Evolutionary conservation across 2,329 filamentous ascomycete species (phyloP).

Genomic region (Xylaria sp.): DNA sequence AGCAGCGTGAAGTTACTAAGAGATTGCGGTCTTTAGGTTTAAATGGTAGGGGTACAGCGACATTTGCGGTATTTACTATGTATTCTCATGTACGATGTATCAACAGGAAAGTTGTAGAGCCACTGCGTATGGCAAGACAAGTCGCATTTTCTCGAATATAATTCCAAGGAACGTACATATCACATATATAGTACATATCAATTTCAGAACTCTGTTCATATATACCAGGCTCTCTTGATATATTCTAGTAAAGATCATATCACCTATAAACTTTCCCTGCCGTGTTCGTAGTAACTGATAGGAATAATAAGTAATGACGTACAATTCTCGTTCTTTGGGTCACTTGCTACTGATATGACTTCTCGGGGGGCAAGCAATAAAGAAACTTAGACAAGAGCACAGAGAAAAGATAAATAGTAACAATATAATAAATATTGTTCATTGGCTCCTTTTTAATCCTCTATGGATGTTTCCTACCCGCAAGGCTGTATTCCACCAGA

Average conservation of each 20-base stretch:
- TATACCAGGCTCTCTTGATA: too few species aligned
- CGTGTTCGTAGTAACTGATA: too few species aligned
- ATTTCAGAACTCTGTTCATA: too few species aligned
- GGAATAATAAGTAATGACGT: too few species aligned
- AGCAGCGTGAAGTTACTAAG: not conserved
- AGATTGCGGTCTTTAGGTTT: not conserved
- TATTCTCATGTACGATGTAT: constrained; percentile 31
- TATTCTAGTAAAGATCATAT: too few species aligned
- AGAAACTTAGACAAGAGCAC: not conserved
- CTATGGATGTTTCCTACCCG: constrained; percentile 24
- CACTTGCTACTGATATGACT: too few species aligned
- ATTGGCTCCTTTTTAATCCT: constrained; percentile 28
- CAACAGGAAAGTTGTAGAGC: constrained; percentile 12
- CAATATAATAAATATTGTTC: not conserved
- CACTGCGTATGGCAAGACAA: constrained; percentile 6
- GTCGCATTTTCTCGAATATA: not conserved
- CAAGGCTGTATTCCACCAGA: constrained; percentile 8
- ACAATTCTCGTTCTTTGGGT: too few species aligned
- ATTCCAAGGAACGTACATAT: not conserved
- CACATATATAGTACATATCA: not conserved
- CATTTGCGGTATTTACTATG: not conserved
- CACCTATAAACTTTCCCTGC: too few species aligned
- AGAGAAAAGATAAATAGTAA: not conserved
- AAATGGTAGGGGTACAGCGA: not conserved
- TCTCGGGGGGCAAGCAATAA: not conserved